Evolutionary conservation across 768 basidiomycete species (phyloP).

Genomic region (Pleurotus giganteus): DNA sequence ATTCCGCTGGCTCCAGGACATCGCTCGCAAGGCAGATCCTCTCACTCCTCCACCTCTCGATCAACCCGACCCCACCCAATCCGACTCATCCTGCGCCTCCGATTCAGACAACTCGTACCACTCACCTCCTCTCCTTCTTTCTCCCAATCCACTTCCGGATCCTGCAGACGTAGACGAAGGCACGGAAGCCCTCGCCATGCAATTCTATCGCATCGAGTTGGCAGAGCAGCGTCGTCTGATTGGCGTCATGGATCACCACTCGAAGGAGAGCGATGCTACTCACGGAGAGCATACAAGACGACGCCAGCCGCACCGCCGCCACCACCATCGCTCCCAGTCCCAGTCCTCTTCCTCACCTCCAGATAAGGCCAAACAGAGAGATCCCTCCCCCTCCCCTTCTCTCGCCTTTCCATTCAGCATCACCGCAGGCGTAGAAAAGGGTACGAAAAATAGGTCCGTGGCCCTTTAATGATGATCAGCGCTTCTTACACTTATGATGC

Average conservation of each 20-base stretch:
- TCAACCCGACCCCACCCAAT: slow-evolving; percentile 14
- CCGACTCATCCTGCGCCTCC: no score
- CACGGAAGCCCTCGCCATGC: slow-evolving; percentile 80
- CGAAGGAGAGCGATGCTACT: slow-evolving; percentile 48
- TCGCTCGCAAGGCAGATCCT: slow-evolving; percentile 51
- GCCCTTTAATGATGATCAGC: not conserved
- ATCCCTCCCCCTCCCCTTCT: slow-evolving; percentile 10
- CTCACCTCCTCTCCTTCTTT: slow-evolving; percentile 6
- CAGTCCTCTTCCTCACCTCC: slow-evolving; percentile 11
- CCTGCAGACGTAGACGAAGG: slow-evolving; percentile 56
- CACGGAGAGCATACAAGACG: slow-evolving; percentile 9
- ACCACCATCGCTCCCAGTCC: slow-evolving; percentile 13
- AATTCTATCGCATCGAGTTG: slow-evolving; percentile 91
- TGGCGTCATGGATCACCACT: slow-evolving; percentile 90
- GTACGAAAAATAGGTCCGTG: slow-evolving; percentile 82
- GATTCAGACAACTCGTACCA: slow-evolving; percentile 4
- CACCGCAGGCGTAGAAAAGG: slow-evolving; percentile 93
- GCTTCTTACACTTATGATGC: not conserved
- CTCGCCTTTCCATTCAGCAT: slow-evolving; percentile 83
- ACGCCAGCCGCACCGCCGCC: not conserved
- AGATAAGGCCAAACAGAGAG: not conserved
- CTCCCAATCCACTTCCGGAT: slow-evolving; percentile 22
- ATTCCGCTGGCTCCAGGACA: slow-evolving; percentile 73
- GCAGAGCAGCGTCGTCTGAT: slow-evolving; percentile 88
- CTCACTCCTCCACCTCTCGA: slow-evolving; percentile 15